Evolutionary conservation across 2,329 filamentous ascomycete genomes (phyloP).

Genomic region (Colletotrichum sp.): DNA sequence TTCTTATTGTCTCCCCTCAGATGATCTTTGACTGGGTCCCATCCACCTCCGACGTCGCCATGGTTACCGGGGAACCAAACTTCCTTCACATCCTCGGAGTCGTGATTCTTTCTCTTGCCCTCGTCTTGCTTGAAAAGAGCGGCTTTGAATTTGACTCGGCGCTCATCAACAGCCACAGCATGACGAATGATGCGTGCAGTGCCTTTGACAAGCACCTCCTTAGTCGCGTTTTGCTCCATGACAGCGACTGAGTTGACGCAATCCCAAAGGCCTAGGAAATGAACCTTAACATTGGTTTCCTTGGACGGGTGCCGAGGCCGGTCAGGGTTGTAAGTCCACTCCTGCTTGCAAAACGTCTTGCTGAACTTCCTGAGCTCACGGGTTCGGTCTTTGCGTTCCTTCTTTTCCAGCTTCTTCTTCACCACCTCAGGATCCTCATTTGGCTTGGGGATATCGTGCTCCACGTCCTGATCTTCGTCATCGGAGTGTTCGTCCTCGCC

Average conservation of each 20-base stretch:
- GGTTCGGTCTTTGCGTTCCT: neutral
- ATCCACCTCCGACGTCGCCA: conserved; percentile 59
- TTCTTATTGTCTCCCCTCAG: conserved; percentile 23
- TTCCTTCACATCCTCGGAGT: conserved; percentile 47
- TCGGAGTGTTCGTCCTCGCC: neutral
- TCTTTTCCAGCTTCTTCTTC: conserved; percentile 19
- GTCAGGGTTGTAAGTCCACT: too few relatives aligned
- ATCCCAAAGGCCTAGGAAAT: conserved; percentile 35
- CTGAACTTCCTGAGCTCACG: conserved; percentile 50
- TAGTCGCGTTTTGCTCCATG: conserved; percentile 30
- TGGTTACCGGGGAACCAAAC: conserved; percentile 63
- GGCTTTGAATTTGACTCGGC: conserved; percentile 59
- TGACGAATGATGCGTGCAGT: conserved; percentile 46
- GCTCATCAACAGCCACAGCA: conserved; percentile 57
- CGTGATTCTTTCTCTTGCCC: conserved; percentile 20
- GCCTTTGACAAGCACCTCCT: too few relatives aligned
- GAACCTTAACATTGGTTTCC: too few relatives aligned
- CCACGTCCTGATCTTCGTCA: neutral
- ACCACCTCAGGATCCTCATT: too few relatives aligned
- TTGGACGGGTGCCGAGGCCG: too few relatives aligned
- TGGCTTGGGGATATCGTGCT: too few relatives aligned
- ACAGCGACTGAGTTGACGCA: conserved; percentile 55
- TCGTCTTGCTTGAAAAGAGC: conserved; percentile 50
- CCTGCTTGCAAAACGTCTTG: conserved; percentile 30
- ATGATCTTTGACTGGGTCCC: conserved; percentile 37